Conservation (phyloP, 768 basidiomycete genomes). For the Xerocomellus amylosporus region DNA sequence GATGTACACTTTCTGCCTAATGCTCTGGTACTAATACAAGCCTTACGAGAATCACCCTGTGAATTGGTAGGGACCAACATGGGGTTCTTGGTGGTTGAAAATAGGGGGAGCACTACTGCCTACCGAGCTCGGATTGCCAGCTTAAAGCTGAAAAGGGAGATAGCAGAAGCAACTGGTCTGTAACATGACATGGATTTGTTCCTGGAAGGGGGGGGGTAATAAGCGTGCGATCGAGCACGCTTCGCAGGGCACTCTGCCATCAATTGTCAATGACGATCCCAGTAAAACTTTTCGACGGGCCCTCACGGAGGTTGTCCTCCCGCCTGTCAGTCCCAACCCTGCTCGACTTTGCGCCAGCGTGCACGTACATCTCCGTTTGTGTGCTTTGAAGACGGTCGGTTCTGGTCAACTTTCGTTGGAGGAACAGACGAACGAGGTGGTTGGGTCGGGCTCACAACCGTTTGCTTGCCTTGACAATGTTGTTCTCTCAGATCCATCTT, state of each 20-base stretch:
- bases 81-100: too few species aligned
- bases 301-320: constrained; percentile 3
- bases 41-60: too few species aligned
- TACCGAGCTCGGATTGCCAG: too few species aligned
- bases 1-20: too few species aligned
- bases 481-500: not conserved
- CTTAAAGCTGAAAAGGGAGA: too few species aligned
- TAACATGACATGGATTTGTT: too few species aligned
- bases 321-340: not conserved
- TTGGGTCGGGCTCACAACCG: constrained; percentile 4
- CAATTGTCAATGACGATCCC: not conserved
- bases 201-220: too few species aligned
- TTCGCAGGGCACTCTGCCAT: not conserved
- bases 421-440: not conserved
- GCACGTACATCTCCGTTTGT: constrained; percentile 19
- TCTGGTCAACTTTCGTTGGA: not conserved
- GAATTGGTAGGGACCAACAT: too few species aligned
- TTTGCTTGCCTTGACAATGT: constrained; percentile 20
- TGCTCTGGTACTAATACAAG: too few species aligned
- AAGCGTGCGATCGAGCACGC: not conserved
- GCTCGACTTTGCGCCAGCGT: not conserved
- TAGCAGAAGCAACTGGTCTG: too few species aligned
- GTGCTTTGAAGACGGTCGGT: constrained; percentile 3
- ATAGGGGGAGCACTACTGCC: too few species aligned
- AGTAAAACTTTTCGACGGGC: not conserved